These are phyloP conservation scores for Aspergillus persii DNA, from an alignment of 2,329 filamentous ascomycete genomes.

Conservation along the genomic window DNA sequence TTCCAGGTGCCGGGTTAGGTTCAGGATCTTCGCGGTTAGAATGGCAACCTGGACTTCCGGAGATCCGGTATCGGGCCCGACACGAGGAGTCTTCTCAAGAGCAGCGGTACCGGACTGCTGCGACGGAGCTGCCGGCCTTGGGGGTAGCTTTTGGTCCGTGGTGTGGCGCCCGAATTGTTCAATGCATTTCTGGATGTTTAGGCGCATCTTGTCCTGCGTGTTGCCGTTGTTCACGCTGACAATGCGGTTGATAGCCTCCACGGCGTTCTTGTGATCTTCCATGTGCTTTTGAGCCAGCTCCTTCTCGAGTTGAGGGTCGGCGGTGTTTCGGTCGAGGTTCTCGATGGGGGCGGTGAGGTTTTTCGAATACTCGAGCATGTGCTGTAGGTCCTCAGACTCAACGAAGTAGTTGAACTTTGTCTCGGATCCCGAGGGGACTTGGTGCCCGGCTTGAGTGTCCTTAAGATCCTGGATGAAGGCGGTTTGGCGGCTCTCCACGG, in stretches of 20 bases:
- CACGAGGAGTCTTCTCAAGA: conserved; percentile 58
- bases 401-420: conserved; percentile 73
- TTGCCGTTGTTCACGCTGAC: conserved; percentile 73
- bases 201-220: conserved; percentile 72
- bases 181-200: conserved; percentile 82
- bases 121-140: conserved; percentile 51
- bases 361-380: conserved; percentile 66
- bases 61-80: conserved; percentile 90
- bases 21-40: conserved; percentile 87
- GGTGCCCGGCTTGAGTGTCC: conserved; percentile 16
- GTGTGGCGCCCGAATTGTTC: conserved; percentile 86
- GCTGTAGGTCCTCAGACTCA: conserved; percentile 63
- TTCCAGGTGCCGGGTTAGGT: conserved; percentile 70
- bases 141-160: conserved; percentile 70
- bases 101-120: conserved; percentile 38
- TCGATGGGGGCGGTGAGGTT: conserved; percentile 52
- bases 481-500: conserved; percentile 74
- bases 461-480: conserved; percentile 64
- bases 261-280: conserved; percentile 62
- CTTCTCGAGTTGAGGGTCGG: conserved; percentile 39
- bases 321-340: conserved; percentile 27
- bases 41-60: conserved; percentile 98
- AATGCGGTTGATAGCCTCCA: conserved; percentile 76
- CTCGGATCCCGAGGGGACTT: conserved; percentile 13
- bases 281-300: conserved; percentile 48